A percentile compares a stretch with the other conserved stretches of the same genome.
These are phyloP conservation scores for Saccharomycopsis babjevae DNA, from an alignment of 805 yeast species.

Conservation along the genomic window DNA sequence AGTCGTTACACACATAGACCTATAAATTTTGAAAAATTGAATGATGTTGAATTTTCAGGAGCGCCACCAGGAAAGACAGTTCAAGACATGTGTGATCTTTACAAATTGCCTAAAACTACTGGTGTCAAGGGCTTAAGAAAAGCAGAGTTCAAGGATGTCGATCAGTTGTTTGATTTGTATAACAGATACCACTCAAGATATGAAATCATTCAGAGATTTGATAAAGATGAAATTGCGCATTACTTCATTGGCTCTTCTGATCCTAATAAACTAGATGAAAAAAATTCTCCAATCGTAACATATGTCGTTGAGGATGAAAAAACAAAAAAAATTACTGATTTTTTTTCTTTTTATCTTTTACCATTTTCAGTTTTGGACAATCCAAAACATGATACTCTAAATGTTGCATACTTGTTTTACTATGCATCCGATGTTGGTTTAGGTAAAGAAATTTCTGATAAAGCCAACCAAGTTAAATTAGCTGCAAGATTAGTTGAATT, in stretches of 20 bases:
- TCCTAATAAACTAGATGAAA: constrained; percentile 23
- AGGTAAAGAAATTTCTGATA: constrained; percentile 29
- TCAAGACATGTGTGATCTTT: constrained; percentile 53
- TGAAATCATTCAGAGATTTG: constrained; percentile 62
- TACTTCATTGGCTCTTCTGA: constrained; percentile 60
- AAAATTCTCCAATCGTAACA: constrained; percentile 49
- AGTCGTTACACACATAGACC: constrained; percentile 93
- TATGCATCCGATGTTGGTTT: constrained; percentile 68
- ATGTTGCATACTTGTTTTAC: constrained; percentile 82
- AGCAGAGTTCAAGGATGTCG: constrained; percentile 52
- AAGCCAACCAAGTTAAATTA: constrained; percentile 34
- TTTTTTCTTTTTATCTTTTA: constrained; percentile 77
- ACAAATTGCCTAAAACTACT: constrained; percentile 44
- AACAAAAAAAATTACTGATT: constrained; percentile 65
- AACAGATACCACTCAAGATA: constrained; percentile 54
- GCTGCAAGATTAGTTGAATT: constrained; percentile 50
- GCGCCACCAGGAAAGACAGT: constrained; percentile 64
- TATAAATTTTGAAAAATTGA: constrained; percentile 78
- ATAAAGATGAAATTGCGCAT: constrained; percentile 59
- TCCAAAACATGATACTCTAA: constrained; percentile 51
- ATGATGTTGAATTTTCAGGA: constrained; percentile 83
- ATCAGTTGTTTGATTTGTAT: constrained; percentile 50
- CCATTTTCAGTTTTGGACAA: constrained; percentile 78
- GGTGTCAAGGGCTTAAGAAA: constrained; percentile 40
- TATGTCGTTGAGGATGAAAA: constrained; percentile 57